A percentile compares a stretch with the other conserved stretches of the same genome.
These are phyloP conservation scores for Kwoniella europaea DNA, from an alignment of 768 basidiomycete species.

Conservation along the genomic window DNA sequence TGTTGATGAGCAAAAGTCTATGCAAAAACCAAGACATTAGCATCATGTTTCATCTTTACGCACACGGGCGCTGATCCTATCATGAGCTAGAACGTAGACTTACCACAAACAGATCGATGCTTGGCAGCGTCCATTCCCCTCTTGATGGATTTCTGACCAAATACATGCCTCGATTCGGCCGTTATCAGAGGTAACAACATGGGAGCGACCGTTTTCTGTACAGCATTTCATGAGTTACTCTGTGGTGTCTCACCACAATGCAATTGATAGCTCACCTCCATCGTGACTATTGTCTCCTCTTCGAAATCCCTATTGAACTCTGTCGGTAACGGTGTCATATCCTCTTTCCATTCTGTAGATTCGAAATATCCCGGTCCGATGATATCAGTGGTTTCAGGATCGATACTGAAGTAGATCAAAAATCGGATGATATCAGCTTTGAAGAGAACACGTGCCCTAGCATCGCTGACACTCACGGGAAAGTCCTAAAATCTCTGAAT, in stretches of 20 bases:
- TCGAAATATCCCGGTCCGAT: constrained; percentile 45
- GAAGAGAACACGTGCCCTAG: background rate
- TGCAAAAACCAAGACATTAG: background rate
- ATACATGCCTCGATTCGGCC: constrained; percentile 47
- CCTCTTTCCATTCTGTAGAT: constrained; percentile 33
- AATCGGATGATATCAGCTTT: constrained; percentile 4
- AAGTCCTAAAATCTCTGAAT: constrained; percentile 44
- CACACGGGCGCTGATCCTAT: no score
- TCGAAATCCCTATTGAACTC: constrained; percentile 41
- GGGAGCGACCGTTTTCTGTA: constrained; percentile 48
- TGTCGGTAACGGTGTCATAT: constrained; percentile 39
- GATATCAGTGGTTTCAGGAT: constrained; percentile 44
- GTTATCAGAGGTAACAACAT: constrained; percentile 50
- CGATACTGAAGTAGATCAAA: constrained; percentile 34
- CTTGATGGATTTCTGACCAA: constrained; percentile 40
- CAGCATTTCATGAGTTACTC: background rate
- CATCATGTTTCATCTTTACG: no score
- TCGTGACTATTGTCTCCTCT: constrained; percentile 34
- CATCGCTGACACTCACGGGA: constrained; percentile 36
- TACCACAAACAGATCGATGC: constrained; percentile 50
- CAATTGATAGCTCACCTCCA: constrained; percentile 39
- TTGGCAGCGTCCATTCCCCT: constrained; percentile 44
- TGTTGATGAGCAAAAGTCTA: constrained; percentile 93
- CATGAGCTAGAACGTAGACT: constrained; percentile 12
- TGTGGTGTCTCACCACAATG: no score